These are phyloP conservation scores for Trypanosoma platydactyli DNA, from an alignment of 208 protist species.

Conservation along the genomic window DNA sequence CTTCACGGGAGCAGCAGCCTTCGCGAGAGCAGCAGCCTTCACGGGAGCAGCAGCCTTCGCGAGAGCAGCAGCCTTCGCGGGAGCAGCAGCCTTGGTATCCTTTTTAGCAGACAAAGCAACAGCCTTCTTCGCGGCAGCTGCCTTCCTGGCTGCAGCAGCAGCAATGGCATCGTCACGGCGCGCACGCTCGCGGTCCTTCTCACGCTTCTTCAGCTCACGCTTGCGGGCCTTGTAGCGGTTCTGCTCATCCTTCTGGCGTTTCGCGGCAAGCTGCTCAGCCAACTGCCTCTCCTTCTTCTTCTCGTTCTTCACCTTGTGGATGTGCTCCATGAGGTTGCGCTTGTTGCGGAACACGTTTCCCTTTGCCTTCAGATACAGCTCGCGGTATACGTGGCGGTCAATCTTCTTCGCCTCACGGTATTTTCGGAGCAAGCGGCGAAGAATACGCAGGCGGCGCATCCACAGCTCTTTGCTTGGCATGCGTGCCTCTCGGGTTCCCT, in stretches of 20 bases:
- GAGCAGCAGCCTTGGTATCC: conserved; percentile 23
- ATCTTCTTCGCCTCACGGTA: conserved; percentile 99
- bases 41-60: conserved; percentile 36
- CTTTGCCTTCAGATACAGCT: conserved; percentile 98
- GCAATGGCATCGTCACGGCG: conserved; percentile 57
- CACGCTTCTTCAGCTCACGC: conserved; percentile 73
- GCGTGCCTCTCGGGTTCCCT: conserved; percentile 97
- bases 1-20: conserved; percentile 49
- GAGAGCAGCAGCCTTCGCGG: conserved; percentile 7
- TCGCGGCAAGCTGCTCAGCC: conserved; percentile 86
- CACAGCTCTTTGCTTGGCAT: conserved; percentile 97
- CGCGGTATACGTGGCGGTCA: conserved; percentile 97
- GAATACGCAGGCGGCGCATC: conserved; percentile 98
- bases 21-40: conserved; percentile 64
- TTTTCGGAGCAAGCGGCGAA: conserved; percentile 96
- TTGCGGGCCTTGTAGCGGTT: conserved; percentile 72
- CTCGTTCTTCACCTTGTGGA: conserved; percentile 98
- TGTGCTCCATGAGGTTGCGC: conserved; percentile 98
- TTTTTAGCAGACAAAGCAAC: conserved; percentile 44
- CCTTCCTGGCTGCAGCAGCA: conserved; percentile 48
- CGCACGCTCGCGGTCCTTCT: conserved; percentile 75
- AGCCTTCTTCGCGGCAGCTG: conserved; percentile 47
- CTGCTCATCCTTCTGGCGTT: conserved; percentile 64
- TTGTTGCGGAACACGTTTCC: conserved; percentile 99
- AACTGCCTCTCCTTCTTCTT: conserved; percentile 94